Evolutionary conservation across 805 yeast genomes (phyloP), one percentile per base, ranked within the genome.

Genomic region (Candida jianshihensis): DNA sequence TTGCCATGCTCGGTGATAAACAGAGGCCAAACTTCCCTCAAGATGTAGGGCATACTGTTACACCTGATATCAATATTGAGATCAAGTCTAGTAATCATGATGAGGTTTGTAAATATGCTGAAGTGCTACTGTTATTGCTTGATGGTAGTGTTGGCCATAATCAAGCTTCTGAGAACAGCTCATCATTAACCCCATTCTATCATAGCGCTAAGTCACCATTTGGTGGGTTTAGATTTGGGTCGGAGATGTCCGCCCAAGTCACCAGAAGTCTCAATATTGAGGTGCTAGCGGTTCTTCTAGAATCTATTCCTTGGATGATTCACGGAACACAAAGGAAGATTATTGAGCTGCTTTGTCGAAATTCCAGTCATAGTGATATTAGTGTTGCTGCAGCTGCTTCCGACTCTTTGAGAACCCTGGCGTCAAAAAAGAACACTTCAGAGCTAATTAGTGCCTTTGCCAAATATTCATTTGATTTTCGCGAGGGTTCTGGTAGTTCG

Each of bases 11-110:
- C 25, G 70, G 73, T 37, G 95, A 85, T 41, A 70, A 70, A 11
- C 75, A 71, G 30, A 63, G 74, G 37, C 96, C 97, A 0, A 68
- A 68, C 2, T 90, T 87, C 56, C 97, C 95, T n/a, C 68, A 63
- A 37, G 53, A 51, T 30, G 61, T 60, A 17, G 59, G 61, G 31
- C 18, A 30, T 6, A 41, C 60, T 26, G 56, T 59, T 35, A 58
- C 50, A 16, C 60, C 66, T 4, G 52, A 57, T 5, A 53, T 57
- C 10, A 46, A 56, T 26, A 47, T 50, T 21, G 61, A 56, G 30
- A 36, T 56, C 12, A 48, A 48, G 2, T 44, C 53, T n/a, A 43
- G 49, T 6, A 66, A 64, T 35, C 92, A 87, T 48, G 89, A 82
- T 34, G 94, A 83, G 43, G 76, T 86, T 21, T 73, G 85, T 28